Evolutionary conservation across 306 rosid genomes (phyloP).

Genomic region (Glycine latifolia): DNA sequence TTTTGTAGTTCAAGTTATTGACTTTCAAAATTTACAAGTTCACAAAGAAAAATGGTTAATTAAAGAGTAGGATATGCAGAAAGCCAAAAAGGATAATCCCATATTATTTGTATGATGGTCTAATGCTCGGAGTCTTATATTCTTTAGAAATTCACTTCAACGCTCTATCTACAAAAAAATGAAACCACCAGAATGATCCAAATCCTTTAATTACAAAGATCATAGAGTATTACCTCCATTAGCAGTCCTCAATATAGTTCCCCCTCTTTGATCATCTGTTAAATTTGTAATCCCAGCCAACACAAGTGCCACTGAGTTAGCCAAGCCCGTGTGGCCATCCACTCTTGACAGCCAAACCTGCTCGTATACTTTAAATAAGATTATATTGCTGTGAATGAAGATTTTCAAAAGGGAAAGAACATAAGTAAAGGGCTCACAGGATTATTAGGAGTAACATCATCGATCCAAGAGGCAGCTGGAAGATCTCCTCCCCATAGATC

Average conservation of each 20-base stretch:
- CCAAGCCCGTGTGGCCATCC: conserved; percentile 93
- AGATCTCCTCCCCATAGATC: conserved; percentile 89
- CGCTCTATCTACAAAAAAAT: background rate
- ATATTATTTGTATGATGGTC: background rate
- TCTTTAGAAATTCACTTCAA: conserved; percentile 11
- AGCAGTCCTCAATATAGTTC: conserved; percentile 66
- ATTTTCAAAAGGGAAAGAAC: conserved; percentile 39
- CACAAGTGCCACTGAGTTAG: conserved; percentile 71
- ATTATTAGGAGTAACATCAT: conserved; percentile 69
- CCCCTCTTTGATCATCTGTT: conserved; percentile 75
- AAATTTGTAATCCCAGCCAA: conserved; percentile 69
- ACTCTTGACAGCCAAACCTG: conserved; percentile 84
- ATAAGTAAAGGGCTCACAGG: conserved; percentile 66
- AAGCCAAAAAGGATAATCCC: background rate
- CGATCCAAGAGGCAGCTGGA: conserved; percentile 83
- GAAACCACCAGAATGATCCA: conserved; percentile 3
- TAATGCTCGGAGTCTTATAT: too few relatives aligned
- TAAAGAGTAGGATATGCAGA: conserved; percentile 21
- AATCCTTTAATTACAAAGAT: too few relatives aligned
- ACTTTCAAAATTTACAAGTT: conserved; percentile 6
- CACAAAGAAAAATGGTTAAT: conserved; percentile 24
- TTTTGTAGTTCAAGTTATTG: background rate
- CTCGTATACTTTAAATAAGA: conserved; percentile 42
- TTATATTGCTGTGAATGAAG: conserved; percentile 30
- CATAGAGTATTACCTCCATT: conserved; percentile 62